Base-by-base conservation (phyloP, 2,329 filamentous ascomycete genomes). In the Pestalotiopsis sp. region DNA sequence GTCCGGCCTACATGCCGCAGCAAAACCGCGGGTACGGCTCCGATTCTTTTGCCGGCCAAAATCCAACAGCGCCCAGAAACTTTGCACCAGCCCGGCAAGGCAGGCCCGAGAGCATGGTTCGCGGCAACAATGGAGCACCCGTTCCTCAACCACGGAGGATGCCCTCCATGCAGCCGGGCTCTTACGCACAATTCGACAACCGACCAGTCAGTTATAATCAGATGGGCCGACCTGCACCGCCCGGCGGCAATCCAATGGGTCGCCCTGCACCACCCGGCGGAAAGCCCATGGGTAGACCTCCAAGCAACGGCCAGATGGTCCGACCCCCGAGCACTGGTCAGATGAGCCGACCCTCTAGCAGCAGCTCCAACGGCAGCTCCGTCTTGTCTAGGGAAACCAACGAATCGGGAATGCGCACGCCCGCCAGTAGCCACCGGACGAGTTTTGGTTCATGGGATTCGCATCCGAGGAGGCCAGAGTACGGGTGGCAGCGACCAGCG, bases 371-470 rank as follows among this genome's bases (percentile, higher is more conserved):
- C 52, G 67, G 69, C 11, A 78, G 76, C 69, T 76, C 75, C 0
- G 69, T 72, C 36, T 69, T 72, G 64, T 74, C 74, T 13, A 74
- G 74, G 20, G 74, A 76, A 9, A 78, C 74, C 62, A 75, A 76
- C 65, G 77, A 79, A 49, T 72, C 72, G 7, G 75, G 75, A 36
- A 72, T 78, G 60, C 69, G 73, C 23, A 77, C 73, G 57, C 77
- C 77, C 17, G 69, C 74, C 9, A 80, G 79, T 55, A 82, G 77
- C 70, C 45, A 52, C 17, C 78, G 76, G 69, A 79, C 80, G 58
- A 83, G 79, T 71, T 77, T 83, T 69, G 83, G 82, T 11, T 81
- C 80, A 3, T 79, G 79, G 72, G 79, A 83, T 41, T 76, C 81
- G 0, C 70, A 67, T 62, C 74, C 74, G 17, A 72, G 76, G 55